Conservation (phyloP, 257 asterid genomes). For the Penstemon newberryi region DNA sequence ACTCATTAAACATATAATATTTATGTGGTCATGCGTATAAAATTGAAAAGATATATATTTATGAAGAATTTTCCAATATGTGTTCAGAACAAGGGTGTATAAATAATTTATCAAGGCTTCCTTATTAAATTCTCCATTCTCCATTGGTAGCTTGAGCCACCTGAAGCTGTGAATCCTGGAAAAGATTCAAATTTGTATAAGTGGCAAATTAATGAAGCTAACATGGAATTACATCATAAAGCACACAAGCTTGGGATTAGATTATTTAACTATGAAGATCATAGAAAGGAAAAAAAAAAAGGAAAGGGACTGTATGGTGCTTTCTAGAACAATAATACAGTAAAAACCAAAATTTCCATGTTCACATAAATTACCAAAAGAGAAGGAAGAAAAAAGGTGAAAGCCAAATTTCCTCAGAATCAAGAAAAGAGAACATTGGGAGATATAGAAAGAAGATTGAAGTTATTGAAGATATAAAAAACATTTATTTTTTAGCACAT, state of each 20-base stretch:
- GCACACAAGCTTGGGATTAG: not conserved
- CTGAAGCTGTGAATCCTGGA: not conserved
- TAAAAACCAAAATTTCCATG: not conserved
- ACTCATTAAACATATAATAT: not conserved
- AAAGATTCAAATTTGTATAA: not conserved
- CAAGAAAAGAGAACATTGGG: not conserved
- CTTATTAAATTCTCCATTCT: not conserved
- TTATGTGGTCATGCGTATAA: not conserved
- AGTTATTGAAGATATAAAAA: not conserved
- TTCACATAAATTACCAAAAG: not conserved
- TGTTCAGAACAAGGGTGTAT: not conserved
- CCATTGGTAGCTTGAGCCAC: no score
- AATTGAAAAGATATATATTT: not conserved
- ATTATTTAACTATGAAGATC: no score
- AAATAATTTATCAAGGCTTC: not conserved
- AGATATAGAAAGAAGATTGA: not conserved
- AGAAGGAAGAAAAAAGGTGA: not conserved
- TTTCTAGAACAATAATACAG: not conserved
- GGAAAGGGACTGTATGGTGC: not conserved
- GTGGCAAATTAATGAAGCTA: not conserved
- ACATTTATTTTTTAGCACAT: not conserved
- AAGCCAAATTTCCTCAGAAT: not conserved
- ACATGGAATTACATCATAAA: no score
- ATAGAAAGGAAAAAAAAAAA: no score
- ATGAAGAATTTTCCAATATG: not conserved